phyloP scores from a whole-genome alignment of 805 yeast species.

The Barnettozyma vustinii region DNA sequence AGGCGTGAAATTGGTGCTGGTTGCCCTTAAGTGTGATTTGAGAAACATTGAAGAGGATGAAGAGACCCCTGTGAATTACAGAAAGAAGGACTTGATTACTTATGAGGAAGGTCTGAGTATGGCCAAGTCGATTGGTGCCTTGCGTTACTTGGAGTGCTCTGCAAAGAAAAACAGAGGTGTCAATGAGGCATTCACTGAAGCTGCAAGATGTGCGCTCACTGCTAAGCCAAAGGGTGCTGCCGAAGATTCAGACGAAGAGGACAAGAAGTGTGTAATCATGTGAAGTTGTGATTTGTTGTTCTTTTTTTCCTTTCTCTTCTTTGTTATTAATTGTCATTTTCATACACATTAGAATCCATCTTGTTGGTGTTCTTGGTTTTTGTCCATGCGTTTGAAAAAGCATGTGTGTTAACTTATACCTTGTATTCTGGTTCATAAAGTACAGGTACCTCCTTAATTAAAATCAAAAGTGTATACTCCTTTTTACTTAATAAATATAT shows the following conservation, averaged over 20 bases:
- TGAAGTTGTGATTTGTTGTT: conserved; percentile 16
- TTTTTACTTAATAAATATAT: no score
- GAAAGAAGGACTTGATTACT: conserved; percentile 49
- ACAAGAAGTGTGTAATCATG: conserved; percentile 37
- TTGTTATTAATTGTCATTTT: background rate
- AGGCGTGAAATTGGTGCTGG: conserved; percentile 89
- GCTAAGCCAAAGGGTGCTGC: conserved; percentile 78
- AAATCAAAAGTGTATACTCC: background rate
- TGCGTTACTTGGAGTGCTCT: conserved; percentile 92
- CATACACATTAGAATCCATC: background rate
- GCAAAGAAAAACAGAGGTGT: conserved; percentile 96
- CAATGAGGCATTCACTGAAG: conserved; percentile 98
- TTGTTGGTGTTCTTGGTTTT: background rate
- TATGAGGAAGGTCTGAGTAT: conserved; percentile 93
- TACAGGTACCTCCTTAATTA: background rate
- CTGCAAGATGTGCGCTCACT: conserved; percentile 91
- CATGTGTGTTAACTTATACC: background rate
- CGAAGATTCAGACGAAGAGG: conserved; percentile 34
- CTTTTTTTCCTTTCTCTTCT: background rate
- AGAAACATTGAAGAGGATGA: conserved; percentile 52
- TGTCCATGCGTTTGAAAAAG: background rate
- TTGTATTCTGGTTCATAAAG: background rate
- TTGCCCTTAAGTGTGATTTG: conserved; percentile 91
- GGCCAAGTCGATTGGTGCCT: conserved; percentile 90
- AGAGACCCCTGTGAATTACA: conserved; percentile 25